phyloP scores from a whole-genome alignment of 2,329 filamentous ascomycete genomes.

The Hypoxylon sp. region DNA sequence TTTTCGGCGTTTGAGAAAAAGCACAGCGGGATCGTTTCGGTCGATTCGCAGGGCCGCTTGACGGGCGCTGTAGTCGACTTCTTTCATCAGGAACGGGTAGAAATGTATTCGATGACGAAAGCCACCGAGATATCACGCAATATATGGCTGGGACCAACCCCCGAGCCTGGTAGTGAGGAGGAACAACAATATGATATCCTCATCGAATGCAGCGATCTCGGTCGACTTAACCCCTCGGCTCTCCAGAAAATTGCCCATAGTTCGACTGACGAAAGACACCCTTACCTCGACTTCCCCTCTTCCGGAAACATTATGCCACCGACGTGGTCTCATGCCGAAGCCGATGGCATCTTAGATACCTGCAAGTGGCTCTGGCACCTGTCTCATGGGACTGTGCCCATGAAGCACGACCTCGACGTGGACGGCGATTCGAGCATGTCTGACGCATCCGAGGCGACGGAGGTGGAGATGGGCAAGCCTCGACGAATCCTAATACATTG shows the following conservation, averaged over 20 bases:
- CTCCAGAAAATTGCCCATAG: conserved; percentile 70
- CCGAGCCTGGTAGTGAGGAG: conserved; percentile 69
- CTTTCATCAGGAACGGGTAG: conserved; percentile 83
- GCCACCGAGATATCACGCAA: conserved; percentile 89
- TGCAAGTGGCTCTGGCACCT: conserved; percentile 91
- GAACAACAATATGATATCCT: conserved; percentile 79
- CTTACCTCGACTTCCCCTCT: conserved; percentile 81
- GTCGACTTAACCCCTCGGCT: conserved; percentile 74
- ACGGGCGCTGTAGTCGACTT: conserved; percentile 88
- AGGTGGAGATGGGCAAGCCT: conserved; percentile 51
- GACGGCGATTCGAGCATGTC: conserved; percentile 57
- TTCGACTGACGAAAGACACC: conserved; percentile 51
- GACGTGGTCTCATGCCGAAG: conserved; percentile 82
- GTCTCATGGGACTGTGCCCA: conserved; percentile 68
- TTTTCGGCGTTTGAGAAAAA: conserved; percentile 77
- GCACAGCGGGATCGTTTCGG: conserved; percentile 75
- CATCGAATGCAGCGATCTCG: conserved; percentile 88
- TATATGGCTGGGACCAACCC: conserved; percentile 89
- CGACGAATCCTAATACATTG: conserved; percentile 89
- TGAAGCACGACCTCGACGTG: conserved; percentile 45
- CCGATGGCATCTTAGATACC: conserved; percentile 84
- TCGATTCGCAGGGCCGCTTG: conserved; percentile 74
- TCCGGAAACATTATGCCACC: conserved; percentile 92
- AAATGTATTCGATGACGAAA: conserved; percentile 94
- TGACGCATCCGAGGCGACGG: conserved; percentile 44